phyloP scores from a whole-genome alignment of 2,329 filamentous ascomycete species.

The Xylariaceae sp. region DNA sequence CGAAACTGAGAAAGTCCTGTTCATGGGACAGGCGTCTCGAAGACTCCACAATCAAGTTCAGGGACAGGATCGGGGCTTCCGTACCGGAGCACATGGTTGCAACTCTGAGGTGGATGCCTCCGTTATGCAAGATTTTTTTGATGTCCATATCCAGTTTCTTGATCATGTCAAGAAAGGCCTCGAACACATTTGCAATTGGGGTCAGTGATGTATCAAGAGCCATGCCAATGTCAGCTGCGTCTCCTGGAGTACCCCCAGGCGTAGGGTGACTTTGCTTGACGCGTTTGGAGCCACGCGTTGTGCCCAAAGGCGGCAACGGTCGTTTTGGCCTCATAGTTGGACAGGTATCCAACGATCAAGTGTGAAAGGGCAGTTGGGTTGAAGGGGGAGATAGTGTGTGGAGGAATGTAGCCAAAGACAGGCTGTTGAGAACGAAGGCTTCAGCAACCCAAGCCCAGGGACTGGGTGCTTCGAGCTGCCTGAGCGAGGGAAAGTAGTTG shows the following conservation, averaged over 20 bases:
- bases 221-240: too few species aligned
- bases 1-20: conserved; percentile 35
- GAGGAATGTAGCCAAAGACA: too few species aligned
- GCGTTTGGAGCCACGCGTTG: too few species aligned
- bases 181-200: conserved; percentile 22
- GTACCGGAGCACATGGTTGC: conserved; percentile 78
- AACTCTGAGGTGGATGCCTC: conserved; percentile 35
- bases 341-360: too few species aligned
- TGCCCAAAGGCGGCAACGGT: neutral
- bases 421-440: too few species aligned
- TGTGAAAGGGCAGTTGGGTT: too few species aligned
- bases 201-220: conserved; percentile 14
- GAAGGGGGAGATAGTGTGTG: too few species aligned
- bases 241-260: too few species aligned
- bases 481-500: too few species aligned
- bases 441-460: too few species aligned
- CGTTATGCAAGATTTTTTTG: conserved; percentile 19
- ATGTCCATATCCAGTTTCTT: conserved; percentile 10
- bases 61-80: conserved; percentile 65
- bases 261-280: too few species aligned
- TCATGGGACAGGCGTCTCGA: conserved; percentile 24
- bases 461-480: too few species aligned
- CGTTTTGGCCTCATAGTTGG: neutral
- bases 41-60: conserved; percentile 52
- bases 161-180: conserved; percentile 28